Conservation (phyloP, 441 rosid genomes). For the Populus hybrid region DNA sequence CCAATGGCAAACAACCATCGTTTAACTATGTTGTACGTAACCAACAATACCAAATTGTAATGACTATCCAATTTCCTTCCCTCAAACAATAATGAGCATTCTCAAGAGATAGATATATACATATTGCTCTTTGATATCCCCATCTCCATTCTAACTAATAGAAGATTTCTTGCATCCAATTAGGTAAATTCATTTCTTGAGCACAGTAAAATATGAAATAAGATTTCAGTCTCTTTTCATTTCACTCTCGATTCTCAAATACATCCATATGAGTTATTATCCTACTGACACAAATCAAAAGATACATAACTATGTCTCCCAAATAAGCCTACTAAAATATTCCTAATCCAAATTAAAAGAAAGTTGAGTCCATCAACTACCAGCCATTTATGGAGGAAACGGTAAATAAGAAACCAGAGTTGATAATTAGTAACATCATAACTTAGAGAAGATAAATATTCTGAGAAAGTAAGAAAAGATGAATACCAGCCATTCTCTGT, state of each 20-base stretch:
- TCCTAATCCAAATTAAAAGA: neutral
- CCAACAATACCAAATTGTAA: neutral
- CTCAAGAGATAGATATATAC: neutral
- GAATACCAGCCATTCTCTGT: conserved; percentile 98
- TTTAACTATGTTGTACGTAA: neutral
- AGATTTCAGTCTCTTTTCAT: neutral
- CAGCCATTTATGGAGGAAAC: neutral
- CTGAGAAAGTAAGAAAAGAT: conserved; percentile 15
- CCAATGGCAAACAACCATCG: neutral
- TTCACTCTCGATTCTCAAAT: neutral
- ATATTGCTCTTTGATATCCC: neutral
- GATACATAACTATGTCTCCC: neutral
- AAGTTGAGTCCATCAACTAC: neutral
- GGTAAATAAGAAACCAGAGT: neutral
- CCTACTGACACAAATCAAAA: neutral
- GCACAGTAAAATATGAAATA: neutral
- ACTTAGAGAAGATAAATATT: neutral
- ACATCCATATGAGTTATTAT: neutral
- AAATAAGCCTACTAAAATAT: neutral
- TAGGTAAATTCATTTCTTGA: neutral
- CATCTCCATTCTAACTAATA: neutral
- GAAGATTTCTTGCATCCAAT: neutral
- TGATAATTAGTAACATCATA: neutral
- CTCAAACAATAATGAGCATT: neutral
- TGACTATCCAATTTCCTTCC: neutral